Evolutionary conservation across 2,329 filamentous ascomycete genomes (phyloP).

Genomic region (Apiospora marii): DNA sequence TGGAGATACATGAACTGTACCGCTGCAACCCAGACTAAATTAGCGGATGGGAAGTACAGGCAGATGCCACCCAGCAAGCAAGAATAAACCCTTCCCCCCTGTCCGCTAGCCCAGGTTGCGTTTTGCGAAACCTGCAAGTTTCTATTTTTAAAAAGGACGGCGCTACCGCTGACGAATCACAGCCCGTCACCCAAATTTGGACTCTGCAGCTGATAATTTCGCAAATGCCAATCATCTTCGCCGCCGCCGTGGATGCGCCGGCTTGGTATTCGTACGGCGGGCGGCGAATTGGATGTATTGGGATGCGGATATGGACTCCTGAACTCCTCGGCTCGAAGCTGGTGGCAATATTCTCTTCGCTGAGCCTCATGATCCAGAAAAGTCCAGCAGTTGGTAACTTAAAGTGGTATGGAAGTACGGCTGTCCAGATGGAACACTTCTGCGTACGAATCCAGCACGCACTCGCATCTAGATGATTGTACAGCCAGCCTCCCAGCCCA

Average conservation of each 20-base stretch:
- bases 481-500: background rate
- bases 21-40: background rate
- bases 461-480: constrained; percentile 8
- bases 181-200: constrained; percentile 26
- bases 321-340: background rate
- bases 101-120: constrained; percentile 23
- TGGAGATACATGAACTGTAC: constrained; percentile 15
- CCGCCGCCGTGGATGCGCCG: constrained; percentile 24
- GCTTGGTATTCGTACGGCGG: constrained; percentile 17
- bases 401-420: constrained; percentile 9
- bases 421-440: background rate
- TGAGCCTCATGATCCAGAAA: constrained; percentile 19
- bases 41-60: constrained; percentile 17
- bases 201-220: constrained; percentile 33
- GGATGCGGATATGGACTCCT: background rate
- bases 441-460: background rate
- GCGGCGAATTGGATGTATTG: constrained; percentile 19
- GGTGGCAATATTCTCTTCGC: background rate
- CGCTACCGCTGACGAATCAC: constrained; percentile 32
- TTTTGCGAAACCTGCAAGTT: constrained; percentile 33
- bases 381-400: background rate
- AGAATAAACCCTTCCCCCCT: constrained; percentile 19
- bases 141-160: constrained; percentile 29
- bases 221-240: constrained; percentile 28
- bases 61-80: constrained; percentile 19